These are phyloP conservation scores for Chrysosporium keratinophilum DNA, from an alignment of 2,329 filamentous ascomycete genomes.

Conservation along the genomic window DNA sequence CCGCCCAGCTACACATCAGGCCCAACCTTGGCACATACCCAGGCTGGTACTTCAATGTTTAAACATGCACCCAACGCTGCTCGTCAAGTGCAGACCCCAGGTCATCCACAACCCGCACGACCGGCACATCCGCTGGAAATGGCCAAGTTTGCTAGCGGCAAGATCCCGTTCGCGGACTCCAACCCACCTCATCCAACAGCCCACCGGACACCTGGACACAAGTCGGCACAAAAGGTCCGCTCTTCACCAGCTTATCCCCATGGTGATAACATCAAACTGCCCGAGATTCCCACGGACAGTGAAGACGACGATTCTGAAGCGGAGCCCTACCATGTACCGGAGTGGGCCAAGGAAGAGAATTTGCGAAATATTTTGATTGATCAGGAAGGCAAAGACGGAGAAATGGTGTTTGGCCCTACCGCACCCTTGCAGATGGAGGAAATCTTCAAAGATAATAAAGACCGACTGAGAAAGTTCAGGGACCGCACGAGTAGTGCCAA, in stretches of 20 bases:
- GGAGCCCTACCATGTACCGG: slow-evolving; percentile 55
- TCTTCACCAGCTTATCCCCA: slow-evolving; percentile 79
- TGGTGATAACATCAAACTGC: slow-evolving; percentile 81
- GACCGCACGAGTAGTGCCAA: slow-evolving; percentile 88
- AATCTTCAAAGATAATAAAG: slow-evolving; percentile 83
- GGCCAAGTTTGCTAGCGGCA: slow-evolving; percentile 77
- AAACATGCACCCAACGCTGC: slow-evolving; percentile 22
- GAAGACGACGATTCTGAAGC: slow-evolving; percentile 68
- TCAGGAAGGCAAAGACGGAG: slow-evolving; percentile 64
- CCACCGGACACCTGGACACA: slow-evolving; percentile 50
- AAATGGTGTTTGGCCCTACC: slow-evolving; percentile 87
- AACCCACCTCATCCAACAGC: slow-evolving; percentile 42
- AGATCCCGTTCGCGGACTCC: slow-evolving; percentile 76
- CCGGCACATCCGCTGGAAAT: slow-evolving; percentile 65
- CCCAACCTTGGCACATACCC: slow-evolving; percentile 20
- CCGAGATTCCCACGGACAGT: slow-evolving; percentile 90
- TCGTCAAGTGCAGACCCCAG: slow-evolving; percentile 45
- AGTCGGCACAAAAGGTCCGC: slow-evolving; percentile 29
- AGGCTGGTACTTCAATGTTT: slow-evolving; percentile 27
- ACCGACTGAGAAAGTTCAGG: slow-evolving; percentile 76
- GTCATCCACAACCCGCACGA: slow-evolving; percentile 49
- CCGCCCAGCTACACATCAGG: slow-evolving; percentile 29
- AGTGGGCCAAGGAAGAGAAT: slow-evolving; percentile 83
- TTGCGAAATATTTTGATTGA: slow-evolving; percentile 62
- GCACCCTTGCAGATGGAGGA: slow-evolving; percentile 89